Percentiles rank a stretch among this genome's conserved stretches.
These are phyloP conservation scores for Ogataea sp. DNA, from an alignment of 805 yeast genomes.

Conservation along the genomic window DNA sequence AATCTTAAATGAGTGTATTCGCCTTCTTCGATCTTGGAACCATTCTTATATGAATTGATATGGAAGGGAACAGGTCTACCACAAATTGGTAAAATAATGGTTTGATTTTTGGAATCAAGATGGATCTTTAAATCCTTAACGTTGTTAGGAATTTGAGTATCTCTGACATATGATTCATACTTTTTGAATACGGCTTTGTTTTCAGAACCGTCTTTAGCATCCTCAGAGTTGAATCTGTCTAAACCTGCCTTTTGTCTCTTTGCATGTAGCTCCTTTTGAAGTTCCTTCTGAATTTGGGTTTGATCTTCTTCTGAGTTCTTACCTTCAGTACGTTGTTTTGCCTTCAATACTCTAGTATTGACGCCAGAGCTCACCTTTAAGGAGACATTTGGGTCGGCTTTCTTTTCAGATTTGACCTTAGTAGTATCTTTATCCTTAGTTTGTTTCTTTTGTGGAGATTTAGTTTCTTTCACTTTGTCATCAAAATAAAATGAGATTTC, in stretches of 20 bases:
- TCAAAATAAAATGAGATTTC: slow-evolving; percentile 83
- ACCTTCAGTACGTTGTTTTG: slow-evolving; percentile 72
- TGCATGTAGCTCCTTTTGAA: slow-evolving; percentile 76
- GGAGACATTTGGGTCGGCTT: not conserved
- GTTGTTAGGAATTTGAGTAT: slow-evolving; percentile 78
- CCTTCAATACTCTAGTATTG: slow-evolving; percentile 63
- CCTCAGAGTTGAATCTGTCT: slow-evolving; percentile 72
- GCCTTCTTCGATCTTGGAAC: slow-evolving; percentile 93
- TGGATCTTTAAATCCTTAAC: slow-evolving; percentile 81
- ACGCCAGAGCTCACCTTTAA: slow-evolving; percentile 17
- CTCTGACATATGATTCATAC: slow-evolving; percentile 91
- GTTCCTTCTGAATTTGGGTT: slow-evolving; percentile 72
- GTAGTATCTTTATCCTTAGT: no score
- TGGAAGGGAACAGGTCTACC: slow-evolving; percentile 99
- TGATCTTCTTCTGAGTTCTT: slow-evolving; percentile 68
- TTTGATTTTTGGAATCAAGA: slow-evolving; percentile 81
- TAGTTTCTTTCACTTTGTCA: slow-evolving; percentile 37
- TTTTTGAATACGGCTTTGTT: slow-evolving; percentile 73
- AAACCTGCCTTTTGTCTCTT: slow-evolving; percentile 83
- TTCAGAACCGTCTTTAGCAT: slow-evolving; percentile 55
- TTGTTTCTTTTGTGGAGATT: slow-evolving; percentile 6
- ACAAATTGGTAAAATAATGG: slow-evolving; percentile 81
- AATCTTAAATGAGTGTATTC: slow-evolving; percentile 85
- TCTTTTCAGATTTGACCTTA: slow-evolving; percentile 4
- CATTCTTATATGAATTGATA: slow-evolving; percentile 87